Evolutionary conservation across 2,329 filamentous ascomycete genomes (phyloP), one percentile per base, ranked within the genome.

Genomic region (Aspergillus transmontanensis): DNA sequence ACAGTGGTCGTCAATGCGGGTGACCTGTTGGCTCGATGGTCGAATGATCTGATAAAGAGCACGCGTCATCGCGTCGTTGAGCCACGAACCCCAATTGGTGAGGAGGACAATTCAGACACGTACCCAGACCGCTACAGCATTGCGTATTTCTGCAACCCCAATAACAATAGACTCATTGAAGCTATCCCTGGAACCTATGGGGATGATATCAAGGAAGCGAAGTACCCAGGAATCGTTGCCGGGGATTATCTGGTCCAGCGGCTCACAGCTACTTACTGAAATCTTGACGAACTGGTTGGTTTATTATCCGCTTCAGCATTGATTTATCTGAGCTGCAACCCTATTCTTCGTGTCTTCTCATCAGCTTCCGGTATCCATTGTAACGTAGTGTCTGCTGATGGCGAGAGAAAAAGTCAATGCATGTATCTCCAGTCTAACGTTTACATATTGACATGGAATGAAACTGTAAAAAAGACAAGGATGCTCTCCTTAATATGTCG

Each of bases 121-220:
- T 90, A 96, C 76, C 92, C 93, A 1, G 84, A 92, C 0, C 84
- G 91, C 45, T 97, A 97, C 74, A 94, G 90, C 71, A 90, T 97
- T 73, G 94, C 93, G 70, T 97, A 96, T 80, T 96, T 96, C 75
- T 96, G 93, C 82, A 94, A 96, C 70, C 92, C 93, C 10, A 93
- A 96, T 73, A 90, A 87, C 74, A 86, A 91, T 64, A 86, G 84
- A 68, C 81, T 86, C 60, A 96, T 96, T 67, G 90, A 95, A 69
- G 91, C 89, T 1, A 87, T 96, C 51, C 93, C 92, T 0, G 91
- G 91, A 0, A 96, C 93, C 0, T 94, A 87, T 73, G 80, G 77
- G 1, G 79, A 79, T 4, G 83, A 84, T 59, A 78, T 90, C 64
- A 79, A 81, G 4, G 76, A 73, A 61, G 87, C 90, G 48, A 94